Evolutionary conservation across 352 stramenopile species (phyloP).

Genomic region (Phytophthora kernoviae): DNA sequence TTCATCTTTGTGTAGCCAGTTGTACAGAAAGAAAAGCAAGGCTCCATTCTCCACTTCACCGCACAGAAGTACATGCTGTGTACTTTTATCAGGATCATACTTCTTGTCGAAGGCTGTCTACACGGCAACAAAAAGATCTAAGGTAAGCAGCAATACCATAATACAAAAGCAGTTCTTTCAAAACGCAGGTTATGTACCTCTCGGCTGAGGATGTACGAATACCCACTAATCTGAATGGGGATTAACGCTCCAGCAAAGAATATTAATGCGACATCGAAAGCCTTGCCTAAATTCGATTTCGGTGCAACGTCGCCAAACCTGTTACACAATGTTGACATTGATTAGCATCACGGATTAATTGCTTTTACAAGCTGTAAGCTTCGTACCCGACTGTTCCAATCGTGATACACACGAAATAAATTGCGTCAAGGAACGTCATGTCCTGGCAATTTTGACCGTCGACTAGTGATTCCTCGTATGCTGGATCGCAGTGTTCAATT

Average conservation of each 20-base stretch:
- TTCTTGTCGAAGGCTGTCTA: conserved; percentile 85
- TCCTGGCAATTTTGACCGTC: conserved; percentile 56
- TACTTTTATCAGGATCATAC: conserved; percentile 61
- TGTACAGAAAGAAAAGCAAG: conserved; percentile 81
- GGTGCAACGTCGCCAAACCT: conserved; percentile 81
- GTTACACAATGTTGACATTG: not conserved
- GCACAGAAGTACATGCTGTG: conserved; percentile 79
- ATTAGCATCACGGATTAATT: not conserved
- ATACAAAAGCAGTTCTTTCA: not conserved
- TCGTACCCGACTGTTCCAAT: conserved; percentile 82
- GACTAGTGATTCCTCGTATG: conserved; percentile 16
- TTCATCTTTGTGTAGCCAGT: conserved; percentile 74
- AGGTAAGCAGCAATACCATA: not conserved
- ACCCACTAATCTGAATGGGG: conserved; percentile 66
- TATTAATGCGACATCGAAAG: conserved; percentile 74
- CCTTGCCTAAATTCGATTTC: conserved; percentile 61
- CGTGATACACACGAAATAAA: conserved; percentile 88
- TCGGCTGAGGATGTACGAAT: conserved; percentile 74
- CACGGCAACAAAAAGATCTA: conserved; percentile 6
- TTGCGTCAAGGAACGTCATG: conserved; percentile 74
- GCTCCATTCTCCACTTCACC: conserved; percentile 75
- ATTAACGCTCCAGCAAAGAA: conserved; percentile 74
- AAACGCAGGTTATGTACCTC: conserved; percentile 62
- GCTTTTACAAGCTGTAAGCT: not conserved
- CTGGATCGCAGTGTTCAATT: conserved; percentile 65